These are phyloP conservation scores for Lunularia cruciata DNA, from an alignment of 225 moss, liverwort and hornwort species.

Conservation along the genomic window DNA sequence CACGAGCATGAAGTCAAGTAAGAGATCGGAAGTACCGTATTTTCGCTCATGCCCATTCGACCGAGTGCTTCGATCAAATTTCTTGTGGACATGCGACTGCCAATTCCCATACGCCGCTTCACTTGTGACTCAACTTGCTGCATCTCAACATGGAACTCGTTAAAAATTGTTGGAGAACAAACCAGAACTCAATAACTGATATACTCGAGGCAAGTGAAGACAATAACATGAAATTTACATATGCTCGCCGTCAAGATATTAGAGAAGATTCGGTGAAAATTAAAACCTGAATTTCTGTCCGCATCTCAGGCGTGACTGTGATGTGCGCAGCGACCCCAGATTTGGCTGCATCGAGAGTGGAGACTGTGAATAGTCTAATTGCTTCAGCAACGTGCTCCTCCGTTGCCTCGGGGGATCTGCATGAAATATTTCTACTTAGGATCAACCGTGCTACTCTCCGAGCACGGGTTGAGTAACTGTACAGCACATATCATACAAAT, in stretches of 20 bases:
- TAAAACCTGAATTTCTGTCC: slow-evolving; percentile 81
- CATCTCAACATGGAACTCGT: slow-evolving; percentile 10
- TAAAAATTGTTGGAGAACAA: too few relatives aligned
- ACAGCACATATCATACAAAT: too few relatives aligned
- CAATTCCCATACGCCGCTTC: slow-evolving; percentile 83
- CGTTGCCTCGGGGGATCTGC: slow-evolving; percentile 83
- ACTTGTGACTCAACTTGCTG: slow-evolving; percentile 95
- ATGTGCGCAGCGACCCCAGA: slow-evolving; percentile 78
- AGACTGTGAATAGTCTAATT: slow-evolving; percentile 78
- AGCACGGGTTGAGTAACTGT: too few relatives aligned
- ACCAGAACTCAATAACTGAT: too few relatives aligned
- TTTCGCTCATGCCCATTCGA: slow-evolving; percentile 85
- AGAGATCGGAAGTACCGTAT: slow-evolving; percentile 50
- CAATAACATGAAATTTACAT: too few relatives aligned
- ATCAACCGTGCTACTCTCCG: too few relatives aligned
- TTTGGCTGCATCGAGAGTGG: slow-evolving; percentile 85
- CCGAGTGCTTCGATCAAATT: slow-evolving; percentile 75
- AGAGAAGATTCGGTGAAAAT: background rate
- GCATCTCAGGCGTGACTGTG: slow-evolving; percentile 80
- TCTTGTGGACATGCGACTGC: slow-evolving; percentile 82
- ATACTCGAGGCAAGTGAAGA: too few relatives aligned
- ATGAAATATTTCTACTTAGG: too few relatives aligned
- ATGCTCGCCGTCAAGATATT: background rate
- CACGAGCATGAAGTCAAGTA: too few relatives aligned
- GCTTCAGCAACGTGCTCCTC: slow-evolving; percentile 93